Evolutionary conservation across 192 early-diverging fungal species (phyloP).

Genomic region (Bifiguratus adelaidae): DNA sequence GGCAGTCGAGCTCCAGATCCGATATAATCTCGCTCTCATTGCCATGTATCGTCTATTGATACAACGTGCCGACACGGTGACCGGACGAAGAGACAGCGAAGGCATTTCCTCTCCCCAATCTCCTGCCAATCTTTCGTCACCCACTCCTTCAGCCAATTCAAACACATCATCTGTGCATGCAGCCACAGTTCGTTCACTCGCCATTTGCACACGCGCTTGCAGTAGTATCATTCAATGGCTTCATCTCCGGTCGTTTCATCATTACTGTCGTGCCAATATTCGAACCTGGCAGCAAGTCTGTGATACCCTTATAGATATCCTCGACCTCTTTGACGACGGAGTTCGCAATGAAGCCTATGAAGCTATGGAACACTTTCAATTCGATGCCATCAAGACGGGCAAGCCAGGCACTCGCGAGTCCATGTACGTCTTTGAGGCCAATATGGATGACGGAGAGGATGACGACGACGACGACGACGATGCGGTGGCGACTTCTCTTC

Average conservation of each 20-base stretch:
- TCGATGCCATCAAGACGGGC: no score
- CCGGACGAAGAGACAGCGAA: background rate
- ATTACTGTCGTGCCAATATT: slow-evolving; percentile 6
- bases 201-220: slow-evolving; percentile 2
- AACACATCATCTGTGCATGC: no score
- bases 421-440: no score
- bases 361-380: no score
- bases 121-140: background rate
- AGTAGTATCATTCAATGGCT: background rate
- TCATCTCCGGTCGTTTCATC: slow-evolving; percentile 1
- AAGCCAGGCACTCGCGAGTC: no score
- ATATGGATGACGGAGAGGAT: no score
- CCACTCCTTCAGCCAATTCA: background rate
- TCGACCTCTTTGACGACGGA: slow-evolving; percentile 3
- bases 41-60: slow-evolving; percentile 2
- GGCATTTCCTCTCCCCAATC: background rate
- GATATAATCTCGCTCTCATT: slow-evolving; percentile 2
- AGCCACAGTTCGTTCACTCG: background rate
- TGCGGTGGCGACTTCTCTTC: background rate
- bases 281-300: slow-evolving; percentile 6
- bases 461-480: background rate
- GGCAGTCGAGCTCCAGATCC: slow-evolving; percentile 5
- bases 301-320: slow-evolving; percentile 4
- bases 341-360: no score
- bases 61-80: background rate